Evolutionary conservation across 2,329 filamentous ascomycete genomes (phyloP).

Genomic region (Diplocarpon rosae): DNA sequence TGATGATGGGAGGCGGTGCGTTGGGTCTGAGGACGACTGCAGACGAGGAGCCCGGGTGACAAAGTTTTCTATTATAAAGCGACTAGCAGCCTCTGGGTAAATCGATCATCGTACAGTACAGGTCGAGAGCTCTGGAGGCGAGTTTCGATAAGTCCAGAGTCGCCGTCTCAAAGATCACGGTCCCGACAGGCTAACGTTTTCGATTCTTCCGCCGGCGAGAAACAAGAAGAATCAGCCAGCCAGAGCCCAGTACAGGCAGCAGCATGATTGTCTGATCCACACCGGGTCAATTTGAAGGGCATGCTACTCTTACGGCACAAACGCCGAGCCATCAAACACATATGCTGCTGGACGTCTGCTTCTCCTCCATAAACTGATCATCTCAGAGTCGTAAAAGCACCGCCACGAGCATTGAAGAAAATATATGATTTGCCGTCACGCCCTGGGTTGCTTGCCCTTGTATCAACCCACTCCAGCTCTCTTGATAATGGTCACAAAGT

Average conservation of each 20-base stretch:
- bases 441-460: no score
- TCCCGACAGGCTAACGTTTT: constrained; percentile 24
- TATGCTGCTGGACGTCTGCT: neutral
- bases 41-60: constrained; percentile 10
- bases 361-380: no score
- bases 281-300: no score
- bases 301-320: neutral
- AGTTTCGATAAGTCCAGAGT: constrained; percentile 16
- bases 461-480: no score
- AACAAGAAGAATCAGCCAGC: no score
- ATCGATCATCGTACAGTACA: constrained; percentile 8
- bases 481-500: no score
- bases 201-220: constrained; percentile 12
- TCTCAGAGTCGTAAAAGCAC: no score
- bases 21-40: constrained; percentile 25
- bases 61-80: constrained; percentile 15
- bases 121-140: constrained; percentile 12
- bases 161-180: constrained; percentile 22
- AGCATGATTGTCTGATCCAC: no score
- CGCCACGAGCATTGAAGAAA: constrained; percentile 7
- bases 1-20: constrained; percentile 18
- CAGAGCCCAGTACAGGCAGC: no score
- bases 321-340: constrained; percentile 18
- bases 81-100: constrained; percentile 2
- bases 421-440: neutral